phyloP scores from a whole-genome alignment of 257 asterid species.

The Solanum neorickii region DNA sequence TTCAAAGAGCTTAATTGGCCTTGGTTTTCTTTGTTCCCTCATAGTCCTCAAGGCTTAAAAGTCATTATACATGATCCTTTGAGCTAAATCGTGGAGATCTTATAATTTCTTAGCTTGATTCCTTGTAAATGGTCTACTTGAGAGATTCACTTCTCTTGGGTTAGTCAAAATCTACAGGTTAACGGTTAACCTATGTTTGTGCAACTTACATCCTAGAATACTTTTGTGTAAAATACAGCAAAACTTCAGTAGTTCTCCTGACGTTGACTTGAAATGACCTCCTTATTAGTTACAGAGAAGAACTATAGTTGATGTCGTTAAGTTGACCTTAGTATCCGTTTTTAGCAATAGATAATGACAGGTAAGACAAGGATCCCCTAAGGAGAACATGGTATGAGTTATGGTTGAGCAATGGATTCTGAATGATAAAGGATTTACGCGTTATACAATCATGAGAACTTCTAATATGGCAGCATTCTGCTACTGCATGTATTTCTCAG shows the following conservation, averaged over 20 bases:
- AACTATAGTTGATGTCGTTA: background rate
- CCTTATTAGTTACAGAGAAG: background rate
- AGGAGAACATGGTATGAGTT: background rate
- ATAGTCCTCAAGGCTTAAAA: background rate
- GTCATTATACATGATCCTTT: background rate
- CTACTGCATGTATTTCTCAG: background rate
- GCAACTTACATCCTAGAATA: background rate
- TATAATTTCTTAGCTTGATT: background rate
- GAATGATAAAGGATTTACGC: background rate
- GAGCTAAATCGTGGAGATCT: background rate
- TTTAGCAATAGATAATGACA: background rate
- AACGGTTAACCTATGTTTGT: background rate
- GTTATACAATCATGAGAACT: background rate
- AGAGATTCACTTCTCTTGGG: background rate
- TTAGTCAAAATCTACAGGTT: background rate
- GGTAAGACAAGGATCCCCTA: background rate
- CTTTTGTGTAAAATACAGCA: background rate
- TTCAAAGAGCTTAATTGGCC: background rate
- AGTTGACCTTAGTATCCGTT: background rate
- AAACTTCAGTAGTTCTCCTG: background rate
- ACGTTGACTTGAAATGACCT: background rate
- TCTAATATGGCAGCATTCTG: background rate
- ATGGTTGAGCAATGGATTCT: background rate
- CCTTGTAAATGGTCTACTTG: background rate
- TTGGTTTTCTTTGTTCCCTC: background rate